phyloP scores from a whole-genome alignment of 2,329 filamentous ascomycete species.

The Cercospora berteroae region DNA sequence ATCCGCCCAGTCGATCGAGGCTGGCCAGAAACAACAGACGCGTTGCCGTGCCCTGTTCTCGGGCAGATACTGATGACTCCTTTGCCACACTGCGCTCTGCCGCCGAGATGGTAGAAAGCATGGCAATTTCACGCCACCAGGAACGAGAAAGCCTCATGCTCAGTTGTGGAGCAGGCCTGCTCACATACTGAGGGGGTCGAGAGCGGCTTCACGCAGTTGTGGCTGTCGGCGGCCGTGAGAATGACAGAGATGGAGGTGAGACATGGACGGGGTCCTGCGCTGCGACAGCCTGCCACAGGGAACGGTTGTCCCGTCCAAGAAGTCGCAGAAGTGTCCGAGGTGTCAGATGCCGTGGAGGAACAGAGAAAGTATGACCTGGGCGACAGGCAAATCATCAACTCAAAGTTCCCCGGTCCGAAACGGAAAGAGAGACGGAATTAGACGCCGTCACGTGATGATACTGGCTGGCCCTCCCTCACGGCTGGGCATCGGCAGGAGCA shows the following conservation, averaged over 20 bases:
- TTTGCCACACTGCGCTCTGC: neutral
- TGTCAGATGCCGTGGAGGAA: neutral
- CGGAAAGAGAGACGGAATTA: neutral
- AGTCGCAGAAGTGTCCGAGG: neutral
- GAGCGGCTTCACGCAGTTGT: neutral
- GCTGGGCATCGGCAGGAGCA: neutral
- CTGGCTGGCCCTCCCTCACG: neutral
- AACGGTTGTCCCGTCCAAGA: neutral
- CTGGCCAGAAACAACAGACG: no score
- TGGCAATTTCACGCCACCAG: no score
- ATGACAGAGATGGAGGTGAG: no score
- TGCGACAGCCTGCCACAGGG: no score
- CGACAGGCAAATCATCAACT: neutral
- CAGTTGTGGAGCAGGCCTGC: neutral
- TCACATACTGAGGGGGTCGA: neutral
- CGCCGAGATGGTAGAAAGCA: no score
- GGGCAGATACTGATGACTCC: neutral
- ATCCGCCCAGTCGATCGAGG: neutral
- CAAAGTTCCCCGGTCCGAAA: neutral
- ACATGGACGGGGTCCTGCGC: no score
- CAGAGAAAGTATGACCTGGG: neutral
- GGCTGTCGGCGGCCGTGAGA: neutral
- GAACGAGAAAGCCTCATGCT: no score
- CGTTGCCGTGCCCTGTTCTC: neutral
- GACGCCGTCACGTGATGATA: neutral